Conservation (phyloP, 1,284 basidiomycete species). For the Porodaedalea pini region DNA sequence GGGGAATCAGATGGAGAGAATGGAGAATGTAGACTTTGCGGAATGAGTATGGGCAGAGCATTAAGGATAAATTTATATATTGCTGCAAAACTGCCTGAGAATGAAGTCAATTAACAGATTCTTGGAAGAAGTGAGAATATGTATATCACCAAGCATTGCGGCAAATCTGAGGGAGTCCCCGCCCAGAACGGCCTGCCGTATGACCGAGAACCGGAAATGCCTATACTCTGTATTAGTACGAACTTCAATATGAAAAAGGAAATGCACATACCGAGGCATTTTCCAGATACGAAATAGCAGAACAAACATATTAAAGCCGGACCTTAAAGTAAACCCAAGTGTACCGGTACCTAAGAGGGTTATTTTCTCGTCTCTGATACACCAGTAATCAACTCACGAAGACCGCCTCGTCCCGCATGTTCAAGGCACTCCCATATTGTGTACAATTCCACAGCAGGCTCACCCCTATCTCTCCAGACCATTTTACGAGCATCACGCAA, state of each 20-base stretch:
- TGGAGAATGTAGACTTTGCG: slow-evolving; percentile 28
- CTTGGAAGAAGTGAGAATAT: slow-evolving; percentile 5
- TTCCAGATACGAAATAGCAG: slow-evolving; percentile 65
- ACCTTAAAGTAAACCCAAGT: slow-evolving; percentile 75
- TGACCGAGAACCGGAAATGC: slow-evolving; percentile 51
- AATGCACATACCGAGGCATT: slow-evolving; percentile 51
- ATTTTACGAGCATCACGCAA: slow-evolving; percentile 69
- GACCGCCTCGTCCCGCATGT: slow-evolving; percentile 70
- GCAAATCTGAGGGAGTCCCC: slow-evolving; percentile 78
- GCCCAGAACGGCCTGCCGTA: slow-evolving; percentile 79
- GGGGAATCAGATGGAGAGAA: slow-evolving; percentile 21
- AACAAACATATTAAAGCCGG: slow-evolving; percentile 76
- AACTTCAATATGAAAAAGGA: not conserved
- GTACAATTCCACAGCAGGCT: slow-evolving; percentile 66
- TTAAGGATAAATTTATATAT: slow-evolving; percentile 84
- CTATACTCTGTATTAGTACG: slow-evolving; percentile 27
- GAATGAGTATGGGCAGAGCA: slow-evolving; percentile 74
- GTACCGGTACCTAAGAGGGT: slow-evolving; percentile 63
- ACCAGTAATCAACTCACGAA: slow-evolving; percentile 55
- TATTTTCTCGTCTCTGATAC: not conserved
- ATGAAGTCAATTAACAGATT: not conserved
- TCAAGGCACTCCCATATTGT: slow-evolving; percentile 69
- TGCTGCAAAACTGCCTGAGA: slow-evolving; percentile 70
- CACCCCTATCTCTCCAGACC: slow-evolving; percentile 81
- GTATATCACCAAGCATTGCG: slow-evolving; percentile 71